Base-by-base conservation (phyloP, 148 eudicot species). In the Agrostemma githago region DNA sequence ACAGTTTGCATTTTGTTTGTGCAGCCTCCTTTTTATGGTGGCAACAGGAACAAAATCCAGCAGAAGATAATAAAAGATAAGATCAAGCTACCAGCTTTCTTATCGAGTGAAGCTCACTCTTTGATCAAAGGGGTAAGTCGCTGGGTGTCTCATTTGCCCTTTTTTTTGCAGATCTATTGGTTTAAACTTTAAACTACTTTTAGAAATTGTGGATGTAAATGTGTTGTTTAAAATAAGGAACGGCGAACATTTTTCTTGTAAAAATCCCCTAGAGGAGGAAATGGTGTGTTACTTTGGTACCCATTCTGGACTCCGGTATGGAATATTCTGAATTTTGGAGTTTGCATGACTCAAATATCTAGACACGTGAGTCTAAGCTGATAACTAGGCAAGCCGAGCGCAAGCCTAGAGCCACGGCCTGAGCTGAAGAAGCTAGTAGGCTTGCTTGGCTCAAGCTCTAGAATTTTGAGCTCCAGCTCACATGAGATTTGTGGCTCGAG, bases 11-110 rank as follows among this genome's bases (percentile, higher is more conserved):
- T 73, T 74, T 43, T 81, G 54, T 61, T 57, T 79, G 65, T 82
- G 83, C 89, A 93, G 97, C 97, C 96, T 82, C 98, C 98, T 72
- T 90, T 90, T 81, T 75, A 15, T 59, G 89, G 93, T 61, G 91
- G 96, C 9, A 91, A 85, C 41, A 81, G 90, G 68, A 79, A 83
- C n/a, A 89, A 89, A 82, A 73, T 90, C 71, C 98, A 90, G 84
- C 84, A 89, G 71, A 93, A 89, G 85, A 84, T 93, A 68, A 74
- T 89, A 37, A 93, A 93, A 84, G 96, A 90, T 61, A 93, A 93
- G 85, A 76, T 90, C 72, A 93, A 89, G 87, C 80, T 93, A 69
- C 98, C 98, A 15, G 70, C 82, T 60, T 93, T 80, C 85, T 82
- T 93, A 83, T 38, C 94, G 8, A 90, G 98, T 70, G 96, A 93